These are phyloP conservation scores for Monosporozyma siamensis DNA, from an alignment of 805 yeast genomes.

Conservation along the genomic window DNA sequence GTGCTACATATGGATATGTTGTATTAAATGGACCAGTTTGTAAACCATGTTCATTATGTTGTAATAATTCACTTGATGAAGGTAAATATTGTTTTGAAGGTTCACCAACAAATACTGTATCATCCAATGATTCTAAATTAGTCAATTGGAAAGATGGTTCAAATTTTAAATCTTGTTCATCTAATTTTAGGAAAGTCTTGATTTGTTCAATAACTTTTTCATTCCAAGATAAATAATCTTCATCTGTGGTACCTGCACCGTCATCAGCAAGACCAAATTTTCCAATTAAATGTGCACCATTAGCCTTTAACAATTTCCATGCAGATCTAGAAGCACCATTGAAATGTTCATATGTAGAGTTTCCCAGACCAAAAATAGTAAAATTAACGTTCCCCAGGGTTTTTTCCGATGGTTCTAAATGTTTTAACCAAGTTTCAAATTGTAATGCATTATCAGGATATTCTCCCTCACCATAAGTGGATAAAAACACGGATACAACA, in stretches of 20 bases:
- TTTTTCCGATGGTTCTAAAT: not conserved
- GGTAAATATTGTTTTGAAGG: slow-evolving; percentile 53
- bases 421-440: slow-evolving; percentile 56
- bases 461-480: slow-evolving; percentile 98
- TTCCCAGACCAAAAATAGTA: slow-evolving; percentile 86
- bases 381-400: slow-evolving; percentile 48
- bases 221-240: slow-evolving; percentile 91
- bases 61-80: slow-evolving; percentile 19
- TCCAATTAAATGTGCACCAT: slow-evolving; percentile 69
- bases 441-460: slow-evolving; percentile 88
- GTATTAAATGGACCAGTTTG: slow-evolving; percentile 74
- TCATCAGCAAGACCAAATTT: slow-evolving; percentile 87
- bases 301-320: slow-evolving; percentile 40
- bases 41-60: slow-evolving; percentile 31
- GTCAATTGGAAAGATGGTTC: slow-evolving; percentile 54
- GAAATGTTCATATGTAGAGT: slow-evolving; percentile 86
- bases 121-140: slow-evolving; percentile 31
- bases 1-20: slow-evolving; percentile 76
- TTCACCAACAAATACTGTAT: slow-evolving; percentile 68
- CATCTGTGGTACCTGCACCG: slow-evolving; percentile 90
- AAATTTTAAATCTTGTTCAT: slow-evolving; percentile 62
- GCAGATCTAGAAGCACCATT: slow-evolving; percentile 70
- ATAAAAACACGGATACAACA: slow-evolving; percentile 62
- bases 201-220: slow-evolving; percentile 61
- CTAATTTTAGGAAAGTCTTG: slow-evolving; percentile 53